Evolutionary conservation across 2,329 filamentous ascomycete genomes (phyloP).

Genomic region (Trichoderma hamatum): DNA sequence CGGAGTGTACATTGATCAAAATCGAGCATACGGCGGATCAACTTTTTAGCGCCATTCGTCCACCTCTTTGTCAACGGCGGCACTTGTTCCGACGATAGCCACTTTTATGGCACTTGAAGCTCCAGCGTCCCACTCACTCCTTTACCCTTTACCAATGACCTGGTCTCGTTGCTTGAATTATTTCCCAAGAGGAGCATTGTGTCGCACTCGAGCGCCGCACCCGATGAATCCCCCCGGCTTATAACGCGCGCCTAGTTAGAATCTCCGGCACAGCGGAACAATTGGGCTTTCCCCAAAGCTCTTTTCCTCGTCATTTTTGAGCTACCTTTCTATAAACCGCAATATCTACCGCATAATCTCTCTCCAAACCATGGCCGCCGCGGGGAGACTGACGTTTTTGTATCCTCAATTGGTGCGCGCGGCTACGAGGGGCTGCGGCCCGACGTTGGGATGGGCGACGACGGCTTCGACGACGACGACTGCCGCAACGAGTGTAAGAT

Average conservation of each 20-base stretch:
- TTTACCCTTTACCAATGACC: conserved; percentile 13
- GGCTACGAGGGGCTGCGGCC: conserved; percentile 31
- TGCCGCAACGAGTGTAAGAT: conserved; percentile 38
- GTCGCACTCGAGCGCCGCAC: not conserved
- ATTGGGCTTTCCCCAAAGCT: not conserved
- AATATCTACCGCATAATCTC: not conserved
- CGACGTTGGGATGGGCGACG: conserved; percentile 19
- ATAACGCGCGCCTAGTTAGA: not conserved
- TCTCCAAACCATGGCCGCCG: conserved; percentile 54
- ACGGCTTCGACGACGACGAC: not conserved
- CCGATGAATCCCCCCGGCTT: conserved; percentile 5
- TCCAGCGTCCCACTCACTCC: conserved; percentile 8
- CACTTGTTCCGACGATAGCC: conserved; percentile 28
- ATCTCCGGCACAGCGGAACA: not conserved
- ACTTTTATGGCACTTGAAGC: conserved; percentile 11
- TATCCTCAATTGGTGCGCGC: conserved; percentile 69
- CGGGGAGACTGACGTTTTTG: conserved; percentile 65
- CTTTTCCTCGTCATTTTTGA: not conserved
- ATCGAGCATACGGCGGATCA: conserved; percentile 1
- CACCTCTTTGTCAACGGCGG: not conserved
- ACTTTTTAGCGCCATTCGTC: conserved; percentile 16
- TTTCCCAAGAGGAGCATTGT: conserved; percentile 1
- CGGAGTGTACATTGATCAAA: not conserved
- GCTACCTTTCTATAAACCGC: not conserved
- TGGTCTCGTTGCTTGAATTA: conserved; percentile 2